These are phyloP conservation scores for Gossypium schwendimanii DNA, from an alignment of 441 rosid species.

Conservation along the genomic window DNA sequence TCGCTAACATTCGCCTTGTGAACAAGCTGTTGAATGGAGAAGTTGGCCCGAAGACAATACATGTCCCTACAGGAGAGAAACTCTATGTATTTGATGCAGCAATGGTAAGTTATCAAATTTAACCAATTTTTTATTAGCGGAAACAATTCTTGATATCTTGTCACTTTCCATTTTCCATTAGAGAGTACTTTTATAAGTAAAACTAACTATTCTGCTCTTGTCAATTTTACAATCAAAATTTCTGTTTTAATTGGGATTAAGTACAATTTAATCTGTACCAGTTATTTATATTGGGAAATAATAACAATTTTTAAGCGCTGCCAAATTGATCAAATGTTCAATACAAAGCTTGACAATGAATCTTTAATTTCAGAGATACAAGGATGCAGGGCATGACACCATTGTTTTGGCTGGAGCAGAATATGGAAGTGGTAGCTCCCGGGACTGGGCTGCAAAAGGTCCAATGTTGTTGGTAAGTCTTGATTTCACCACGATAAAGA, in stretches of 20 bases:
- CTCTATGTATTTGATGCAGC: slow-evolving; percentile 88
- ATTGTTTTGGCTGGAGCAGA: slow-evolving; percentile 91
- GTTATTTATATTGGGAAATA: neutral
- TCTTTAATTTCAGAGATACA: slow-evolving; percentile 61
- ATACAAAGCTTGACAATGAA: neutral
- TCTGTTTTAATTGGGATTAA: neutral
- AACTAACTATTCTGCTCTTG: neutral
- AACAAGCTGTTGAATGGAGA: slow-evolving; percentile 94
- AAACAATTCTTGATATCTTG: neutral
- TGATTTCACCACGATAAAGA: neutral
- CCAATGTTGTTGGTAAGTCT: slow-evolving; percentile 74
- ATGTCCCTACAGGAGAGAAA: slow-evolving; percentile 92
- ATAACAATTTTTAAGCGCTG: neutral
- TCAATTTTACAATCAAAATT: neutral
- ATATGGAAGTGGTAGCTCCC: slow-evolving; percentile 98
- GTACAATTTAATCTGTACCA: neutral
- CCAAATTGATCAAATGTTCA: neutral
- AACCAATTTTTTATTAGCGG: neutral
- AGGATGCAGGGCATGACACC: slow-evolving; percentile 66
- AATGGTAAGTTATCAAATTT: slow-evolving; percentile 37
- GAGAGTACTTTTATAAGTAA: neutral
- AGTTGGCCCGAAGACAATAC: slow-evolving; percentile 88
- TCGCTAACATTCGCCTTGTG: slow-evolving; percentile 89
- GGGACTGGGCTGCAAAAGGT: slow-evolving; percentile 99
- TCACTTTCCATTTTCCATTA: neutral